Evolutionary conservation across 768 basidiomycete genomes (phyloP).

Genomic region (Agrocybe chaxingu): DNA sequence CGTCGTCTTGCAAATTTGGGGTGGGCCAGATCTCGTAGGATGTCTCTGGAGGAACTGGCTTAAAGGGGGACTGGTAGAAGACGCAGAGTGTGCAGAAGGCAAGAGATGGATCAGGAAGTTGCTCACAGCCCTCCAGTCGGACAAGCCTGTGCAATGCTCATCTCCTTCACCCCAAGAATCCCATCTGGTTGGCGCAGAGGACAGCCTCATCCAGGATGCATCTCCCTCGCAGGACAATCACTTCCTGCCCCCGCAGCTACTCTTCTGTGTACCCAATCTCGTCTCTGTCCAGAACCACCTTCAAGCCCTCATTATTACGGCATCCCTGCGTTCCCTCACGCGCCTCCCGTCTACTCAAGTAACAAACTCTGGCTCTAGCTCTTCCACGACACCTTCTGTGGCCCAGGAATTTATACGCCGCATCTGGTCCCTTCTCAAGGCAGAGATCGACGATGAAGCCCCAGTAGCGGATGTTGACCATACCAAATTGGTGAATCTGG

Average conservation of each 20-base stretch:
- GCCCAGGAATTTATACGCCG: conserved; percentile 48
- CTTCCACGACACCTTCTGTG: conserved; percentile 3
- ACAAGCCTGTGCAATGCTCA: conserved; percentile 37
- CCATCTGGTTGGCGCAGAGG: not conserved
- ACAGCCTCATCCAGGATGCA: not conserved
- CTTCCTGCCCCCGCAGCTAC: conserved; percentile 60
- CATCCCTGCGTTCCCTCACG: conserved; percentile 55
- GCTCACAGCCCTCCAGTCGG: conserved; percentile 38
- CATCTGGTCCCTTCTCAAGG: conserved; percentile 61
- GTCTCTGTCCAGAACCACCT: conserved; percentile 64
- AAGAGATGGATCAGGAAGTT: conserved; percentile 47
- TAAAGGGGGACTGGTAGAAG: conserved; percentile 11
- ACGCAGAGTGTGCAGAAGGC: conserved; percentile 5
- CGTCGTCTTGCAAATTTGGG: conserved; percentile 51
- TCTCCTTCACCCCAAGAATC: conserved; percentile 22
- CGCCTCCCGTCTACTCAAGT: conserved; percentile 30
- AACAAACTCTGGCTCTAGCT: no score
- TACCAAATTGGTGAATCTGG: conserved; percentile 65
- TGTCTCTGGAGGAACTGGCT: conserved; percentile 33
- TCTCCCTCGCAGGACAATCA: conserved; percentile 18
- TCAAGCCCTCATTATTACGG: conserved; percentile 67
- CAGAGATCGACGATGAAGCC: conserved; percentile 45
- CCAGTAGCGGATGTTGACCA: conserved; percentile 14
- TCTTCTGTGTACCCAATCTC: conserved; percentile 53
- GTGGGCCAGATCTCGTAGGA: conserved; percentile 25